Evolutionary conservation across 2,329 filamentous ascomycete species (phyloP), one percentile per base, ranked within the genome.

Genomic region (Aquanectria penicillioides): DNA sequence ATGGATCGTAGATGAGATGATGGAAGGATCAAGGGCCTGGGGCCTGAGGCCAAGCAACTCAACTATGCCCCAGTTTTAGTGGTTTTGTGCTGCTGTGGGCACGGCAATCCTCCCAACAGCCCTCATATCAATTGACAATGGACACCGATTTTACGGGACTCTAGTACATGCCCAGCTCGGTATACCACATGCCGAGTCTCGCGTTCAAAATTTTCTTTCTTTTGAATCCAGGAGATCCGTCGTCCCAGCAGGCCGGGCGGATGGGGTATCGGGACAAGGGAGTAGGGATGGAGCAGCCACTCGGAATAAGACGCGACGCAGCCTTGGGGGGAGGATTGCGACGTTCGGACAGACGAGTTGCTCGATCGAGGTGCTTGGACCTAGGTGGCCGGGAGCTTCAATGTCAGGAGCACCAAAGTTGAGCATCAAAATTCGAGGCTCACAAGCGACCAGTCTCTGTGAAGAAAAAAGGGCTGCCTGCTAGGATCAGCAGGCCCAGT

Each of bases 181-280:
- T 23, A 31, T 36, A 43, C 43, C 52, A 57, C 38, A 57, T 40
- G 48, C 38, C 54, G 23, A 36, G 26, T 18, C 44, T 49, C 31
- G 43, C 15, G n/a, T n/a, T n/a, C n/a, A n/a, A n/a, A n/a, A n/a
- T n/a, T n/a, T n/a, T 23, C 22, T 46, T n/a, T 25, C 29, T 17
- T 31, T 23, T 48, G 22, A 12, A 46, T 22, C 48, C 50, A 58
- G n/a, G 15, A 48, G 41, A 63, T 57, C 50, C 55, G 41, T n/a
- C 40, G 55, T 68, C 60, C 64, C 66, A 60, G 50, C 38, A 49
- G 55, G 34, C 56, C 51, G 64, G 66, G 50, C 51, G 52, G 53
- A 55, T 43, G 43, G 53, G 49, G 54, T 51, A 54, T 57, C 52
- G 62, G 59, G 50, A 29, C 50, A 48, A 52, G 55, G 55, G 38